phyloP scores from a whole-genome alignment of 148 eudicot species.

The Fagopyrum homotropicum region DNA sequence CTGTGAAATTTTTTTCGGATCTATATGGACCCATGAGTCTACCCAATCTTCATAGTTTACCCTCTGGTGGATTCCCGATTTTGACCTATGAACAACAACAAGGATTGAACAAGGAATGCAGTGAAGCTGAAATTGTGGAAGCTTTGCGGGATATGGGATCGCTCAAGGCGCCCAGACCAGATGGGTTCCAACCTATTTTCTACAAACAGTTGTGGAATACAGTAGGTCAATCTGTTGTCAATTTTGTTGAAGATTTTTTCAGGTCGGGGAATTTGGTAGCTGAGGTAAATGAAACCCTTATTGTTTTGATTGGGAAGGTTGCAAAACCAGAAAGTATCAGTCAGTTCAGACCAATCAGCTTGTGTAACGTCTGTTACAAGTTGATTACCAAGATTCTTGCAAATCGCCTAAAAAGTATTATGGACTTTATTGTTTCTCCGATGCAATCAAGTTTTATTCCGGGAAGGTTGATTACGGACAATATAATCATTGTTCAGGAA shows the following conservation, averaged over 20 bases:
- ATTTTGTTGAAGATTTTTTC: too few relatives aligned
- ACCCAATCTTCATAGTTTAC: not conserved
- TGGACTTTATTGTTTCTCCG: not conserved
- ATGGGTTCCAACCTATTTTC: too few relatives aligned
- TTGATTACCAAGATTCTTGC: not conserved
- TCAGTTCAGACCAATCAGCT: not conserved
- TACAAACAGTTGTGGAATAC: too few relatives aligned
- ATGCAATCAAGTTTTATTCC: not conserved
- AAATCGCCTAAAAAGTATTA: not conserved
- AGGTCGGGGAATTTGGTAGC: too few relatives aligned
- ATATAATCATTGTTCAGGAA: not conserved
- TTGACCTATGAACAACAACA: too few relatives aligned
- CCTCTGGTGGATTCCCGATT: not conserved
- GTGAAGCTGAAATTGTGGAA: not conserved
- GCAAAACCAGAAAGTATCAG: not conserved
- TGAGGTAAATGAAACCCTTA: slow-evolving; percentile 60
- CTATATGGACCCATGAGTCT: not conserved
- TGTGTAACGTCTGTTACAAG: slow-evolving; percentile 32
- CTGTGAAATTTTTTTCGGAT: not conserved
- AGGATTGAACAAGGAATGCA: too few relatives aligned
- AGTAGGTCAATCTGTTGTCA: too few relatives aligned
- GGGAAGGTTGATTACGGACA: not conserved
- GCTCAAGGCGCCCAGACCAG: too few relatives aligned
- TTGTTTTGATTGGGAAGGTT: not conserved
- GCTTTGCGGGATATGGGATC: too few relatives aligned